These are phyloP conservation scores for Prunus campanulata DNA, from an alignment of 306 rosid species.

Conservation along the genomic window DNA sequence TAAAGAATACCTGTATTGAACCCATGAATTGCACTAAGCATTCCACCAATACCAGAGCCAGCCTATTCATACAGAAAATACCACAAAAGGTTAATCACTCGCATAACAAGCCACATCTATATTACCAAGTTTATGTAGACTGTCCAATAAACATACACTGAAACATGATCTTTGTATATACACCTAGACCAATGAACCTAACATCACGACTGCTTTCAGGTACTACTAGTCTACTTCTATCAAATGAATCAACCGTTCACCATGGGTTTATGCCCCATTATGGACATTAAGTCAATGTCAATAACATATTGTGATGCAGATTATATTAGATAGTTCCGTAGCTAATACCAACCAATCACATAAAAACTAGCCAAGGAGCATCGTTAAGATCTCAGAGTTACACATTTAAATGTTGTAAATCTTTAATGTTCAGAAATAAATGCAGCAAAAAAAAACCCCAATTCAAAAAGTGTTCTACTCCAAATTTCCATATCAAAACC, in stretches of 20 bases:
- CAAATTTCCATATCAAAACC: background rate
- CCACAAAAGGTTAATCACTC: slow-evolving; percentile 7
- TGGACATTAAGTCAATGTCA: background rate
- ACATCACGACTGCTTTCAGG: background rate
- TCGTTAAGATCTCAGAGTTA: background rate
- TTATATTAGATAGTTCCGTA: background rate
- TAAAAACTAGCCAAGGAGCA: background rate
- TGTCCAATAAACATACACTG: background rate
- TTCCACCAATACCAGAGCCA: slow-evolving; percentile 81
- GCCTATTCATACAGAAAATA: slow-evolving; percentile 41
- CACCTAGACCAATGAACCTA: background rate
- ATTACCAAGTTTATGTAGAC: background rate
- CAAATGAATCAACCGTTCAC: background rate
- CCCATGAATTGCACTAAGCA: slow-evolving; percentile 75
- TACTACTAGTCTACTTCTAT: background rate
- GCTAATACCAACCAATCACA: background rate
- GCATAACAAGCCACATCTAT: background rate
- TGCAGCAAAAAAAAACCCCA: background rate
- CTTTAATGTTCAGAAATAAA: background rate
- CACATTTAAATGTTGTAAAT: background rate
- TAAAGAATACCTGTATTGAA: slow-evolving; percentile 59
- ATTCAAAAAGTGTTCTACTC: background rate
- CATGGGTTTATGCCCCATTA: background rate
- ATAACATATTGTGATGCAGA: background rate
- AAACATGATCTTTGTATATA: background rate